These are phyloP conservation scores for Metarhizium rileyi DNA, from an alignment of 2,329 filamentous ascomycete species.

Conservation along the genomic window DNA sequence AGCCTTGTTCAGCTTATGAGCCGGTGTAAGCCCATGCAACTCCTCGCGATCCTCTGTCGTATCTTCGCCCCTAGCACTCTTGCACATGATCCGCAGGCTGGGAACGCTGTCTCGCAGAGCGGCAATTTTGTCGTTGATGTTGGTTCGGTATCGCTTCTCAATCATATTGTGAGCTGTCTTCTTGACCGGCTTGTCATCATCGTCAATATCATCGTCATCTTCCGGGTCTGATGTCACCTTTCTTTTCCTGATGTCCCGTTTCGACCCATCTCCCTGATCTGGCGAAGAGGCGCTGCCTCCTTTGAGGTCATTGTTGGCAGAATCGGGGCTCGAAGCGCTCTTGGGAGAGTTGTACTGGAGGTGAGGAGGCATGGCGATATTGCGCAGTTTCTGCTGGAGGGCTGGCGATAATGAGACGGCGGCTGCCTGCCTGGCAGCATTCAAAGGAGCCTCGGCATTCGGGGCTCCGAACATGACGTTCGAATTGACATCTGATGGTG, in stretches of 20 bases:
- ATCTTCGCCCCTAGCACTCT: conserved; percentile 58
- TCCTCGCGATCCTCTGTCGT: conserved; percentile 69
- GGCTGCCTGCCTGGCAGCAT: conserved; percentile 3
- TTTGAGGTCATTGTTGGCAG: conserved; percentile 37
- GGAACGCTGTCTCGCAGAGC: conserved; percentile 87
- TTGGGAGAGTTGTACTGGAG: conserved; percentile 50
- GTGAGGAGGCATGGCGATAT: conserved; percentile 55
- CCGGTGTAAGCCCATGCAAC: conserved; percentile 63
- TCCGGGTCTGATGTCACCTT: conserved; percentile 53
- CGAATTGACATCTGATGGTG: conserved; percentile 25
- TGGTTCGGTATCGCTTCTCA: conserved; percentile 92
- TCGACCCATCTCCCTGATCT: conserved; percentile 37
- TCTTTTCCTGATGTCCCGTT: conserved; percentile 50
- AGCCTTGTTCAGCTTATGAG: conserved; percentile 96
- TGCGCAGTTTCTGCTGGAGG: conserved; percentile 48
- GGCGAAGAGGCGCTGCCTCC: conserved; percentile 47
- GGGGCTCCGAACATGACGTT: conserved; percentile 20
- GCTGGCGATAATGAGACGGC: conserved; percentile 33
- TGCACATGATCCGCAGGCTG: conserved; percentile 75
- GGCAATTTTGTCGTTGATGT: conserved; percentile 94
- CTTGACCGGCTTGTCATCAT: conserved; percentile 53
- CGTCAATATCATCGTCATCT: conserved; percentile 45
- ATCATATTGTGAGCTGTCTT: conserved; percentile 98
- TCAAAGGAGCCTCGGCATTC: conserved; percentile 1
- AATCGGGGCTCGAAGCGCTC: conserved; percentile 49